Evolutionary conservation across 2,329 filamentous ascomycete genomes (phyloP).

Genomic region (Fusarium sp.): DNA sequence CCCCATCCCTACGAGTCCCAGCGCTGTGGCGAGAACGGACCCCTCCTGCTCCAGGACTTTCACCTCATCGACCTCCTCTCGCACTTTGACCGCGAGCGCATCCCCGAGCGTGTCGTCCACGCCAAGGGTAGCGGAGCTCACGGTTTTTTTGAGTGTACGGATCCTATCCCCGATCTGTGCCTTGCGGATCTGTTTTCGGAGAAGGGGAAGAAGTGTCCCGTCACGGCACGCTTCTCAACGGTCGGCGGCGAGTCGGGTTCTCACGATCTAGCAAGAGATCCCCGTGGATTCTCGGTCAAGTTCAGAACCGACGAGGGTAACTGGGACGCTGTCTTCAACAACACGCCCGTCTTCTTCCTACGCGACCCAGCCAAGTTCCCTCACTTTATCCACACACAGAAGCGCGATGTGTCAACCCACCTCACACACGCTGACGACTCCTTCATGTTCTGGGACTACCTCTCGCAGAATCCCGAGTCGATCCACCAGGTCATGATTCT

Average conservation of each 20-base stretch:
- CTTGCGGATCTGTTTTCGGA: constrained; percentile 65
- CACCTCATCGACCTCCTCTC: constrained; percentile 71
- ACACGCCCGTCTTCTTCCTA: constrained; percentile 82
- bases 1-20: constrained; percentile 70
- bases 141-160: constrained; percentile 63
- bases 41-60: constrained; percentile 69
- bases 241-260: constrained; percentile 81
- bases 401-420: constrained; percentile 73
- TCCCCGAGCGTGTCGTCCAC: constrained; percentile 72
- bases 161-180: constrained; percentile 66
- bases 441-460: constrained; percentile 58
- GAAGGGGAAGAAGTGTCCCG: constrained; percentile 76
- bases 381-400: constrained; percentile 80
- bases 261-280: constrained; percentile 78
- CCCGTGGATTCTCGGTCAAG: constrained; percentile 79
- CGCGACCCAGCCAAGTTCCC: constrained; percentile 80
- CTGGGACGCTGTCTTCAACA: constrained; percentile 48
- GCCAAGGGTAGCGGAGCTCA: constrained; percentile 69
- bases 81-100: constrained; percentile 72
- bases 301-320: constrained; percentile 67
- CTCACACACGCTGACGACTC: constrained; percentile 55
- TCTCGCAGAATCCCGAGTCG: constrained; percentile 68
- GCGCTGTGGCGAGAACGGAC: constrained; percentile 67
- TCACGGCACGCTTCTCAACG: constrained; percentile 78
- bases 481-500: constrained; percentile 70